Base-by-base conservation (phyloP, 441 rosid species). In the Mallotus repandus region DNA sequence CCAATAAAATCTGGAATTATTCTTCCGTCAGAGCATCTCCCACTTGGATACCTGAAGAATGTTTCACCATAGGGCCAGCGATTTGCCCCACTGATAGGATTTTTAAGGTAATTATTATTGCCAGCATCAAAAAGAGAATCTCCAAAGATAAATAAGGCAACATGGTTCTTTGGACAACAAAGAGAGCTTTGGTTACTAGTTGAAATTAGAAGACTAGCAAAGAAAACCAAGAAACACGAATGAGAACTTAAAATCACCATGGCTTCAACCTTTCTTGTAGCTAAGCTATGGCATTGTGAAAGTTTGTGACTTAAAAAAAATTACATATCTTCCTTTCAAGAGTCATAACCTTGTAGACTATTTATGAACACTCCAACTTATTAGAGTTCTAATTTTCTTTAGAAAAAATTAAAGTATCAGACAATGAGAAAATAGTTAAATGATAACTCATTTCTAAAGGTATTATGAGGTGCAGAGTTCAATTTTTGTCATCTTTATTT, bases 1-100 rank as follows among this genome's bases (percentile, higher is more conserved):
- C 77, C 67, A 19, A 74, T 74, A 59, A 74, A 74, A 59, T 74
- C 77, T 19, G 77, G 77, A 50, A 74, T 67, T 9, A 74, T 7
- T 9, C 67, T 67, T 22, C 77, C 72, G 12, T 74, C 72, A 29
- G 29, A 32, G 9, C 18, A 53, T n/a, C 77, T 67, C 1, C 77
- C 77, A 0, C 72, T 68, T 0, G 77, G 54, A 52, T 46, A 18
- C 22, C 38, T 21, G 7, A 67, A 68, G 60, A 29, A 68, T 4
- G 72, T 57, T 62, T 49, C 29, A 0, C 77, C 77, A 13, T 67
- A 74, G 3, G 77, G 72, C 2, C 12, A 59, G 18, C 60, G 38
- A 21, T 57, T 57, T 1, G 57, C 38, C 11, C 9, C 3, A 35
- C 9, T 12, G 19, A n/a, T 1, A 2, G 48, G 4, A 4, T 29